phyloP scores from a whole-genome alignment of 768 basidiomycete genomes.

The Mycena sanguinolenta region DNA sequence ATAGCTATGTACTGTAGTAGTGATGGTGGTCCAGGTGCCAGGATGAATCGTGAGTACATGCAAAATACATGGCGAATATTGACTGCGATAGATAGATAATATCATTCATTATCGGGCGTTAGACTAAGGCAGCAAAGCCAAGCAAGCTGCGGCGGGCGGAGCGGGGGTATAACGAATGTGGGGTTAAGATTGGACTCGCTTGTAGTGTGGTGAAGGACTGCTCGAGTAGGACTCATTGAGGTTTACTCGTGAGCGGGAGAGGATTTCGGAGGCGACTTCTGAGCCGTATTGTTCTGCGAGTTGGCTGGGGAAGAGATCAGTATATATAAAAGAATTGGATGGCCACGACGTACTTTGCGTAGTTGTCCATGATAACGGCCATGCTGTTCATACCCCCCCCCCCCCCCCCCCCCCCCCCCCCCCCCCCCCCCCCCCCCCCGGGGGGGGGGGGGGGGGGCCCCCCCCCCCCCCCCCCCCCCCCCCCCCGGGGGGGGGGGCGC shows the following conservation, averaged over 20 bases:
- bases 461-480: too few species aligned
- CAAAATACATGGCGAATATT: constrained; percentile 4
- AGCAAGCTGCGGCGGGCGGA: neutral
- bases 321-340: constrained; percentile 1
- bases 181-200: constrained; percentile 20
- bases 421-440: constrained; percentile 63
- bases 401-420: constrained; percentile 76
- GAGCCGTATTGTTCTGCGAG: constrained; percentile 81
- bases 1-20: constrained; percentile 1
- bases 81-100: constrained; percentile 4
- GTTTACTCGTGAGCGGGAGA: constrained; percentile 70
- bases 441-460: too few species aligned
- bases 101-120: constrained; percentile 23
- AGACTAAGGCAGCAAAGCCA: neutral
- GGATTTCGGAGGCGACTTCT: constrained; percentile 70
- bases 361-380: constrained; percentile 89
- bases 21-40: neutral
- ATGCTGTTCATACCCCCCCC: constrained; percentile 83
- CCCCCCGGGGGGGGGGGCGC: too few species aligned
- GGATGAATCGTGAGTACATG: constrained; percentile 4
- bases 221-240: constrained; percentile 46
- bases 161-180: constrained; percentile 10
- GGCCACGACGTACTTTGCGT: constrained; percentile 70
- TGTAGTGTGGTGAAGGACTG: constrained; percentile 1
- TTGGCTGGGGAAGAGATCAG: constrained; percentile 58